Base-by-base conservation (phyloP, 2,329 filamentous ascomycete species). In the Emericellopsis cladophorae region DNA sequence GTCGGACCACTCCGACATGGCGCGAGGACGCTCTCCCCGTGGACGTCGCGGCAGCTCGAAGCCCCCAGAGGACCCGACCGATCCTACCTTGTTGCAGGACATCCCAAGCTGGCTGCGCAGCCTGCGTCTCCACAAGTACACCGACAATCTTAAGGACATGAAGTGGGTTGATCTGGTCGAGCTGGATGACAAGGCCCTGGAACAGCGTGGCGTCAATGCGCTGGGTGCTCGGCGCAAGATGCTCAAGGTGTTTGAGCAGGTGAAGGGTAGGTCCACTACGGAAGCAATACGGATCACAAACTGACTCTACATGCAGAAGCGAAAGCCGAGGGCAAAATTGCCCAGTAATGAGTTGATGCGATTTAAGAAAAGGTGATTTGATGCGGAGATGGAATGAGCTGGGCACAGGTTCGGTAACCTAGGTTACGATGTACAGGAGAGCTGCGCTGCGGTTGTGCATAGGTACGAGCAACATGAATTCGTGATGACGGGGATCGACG, bases 211-310 rank as follows among this genome's bases (percentile, higher is more conserved):
- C 39, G 92, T 98, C 26, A 95, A 95, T 59, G 92, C 92, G 41
- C 74, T 96, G 42, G 92, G 92, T 52, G 92, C 92, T 15, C 74
- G 92, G 51, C 84, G 90, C 58, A 98, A 98, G 75, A 93, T 98
- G 86, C 68, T 98, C 45, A 98, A 98, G 77, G 92, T 96, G 42
- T 96, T 96, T 63, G 92, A 96, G 54, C 89, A 95, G 68, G 90
- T 96, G 54, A 87, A 79, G 64, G 84, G 77, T 79, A 64, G 48
- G 65, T 52, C 34, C 15, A 33, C n/a, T 11, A 22, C 21, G 16
- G 14, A 31, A 7, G 12, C n/a, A 10, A 15, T 11, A 32, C 9
- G 14, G 8, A 15, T 11, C 21, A 14, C 12, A 35, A 38, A 12
- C 52, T 59, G 34, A 58, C 44, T 43, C 10, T 36, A 8, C 14